Conservation (phyloP, 345 rosid genomes). For the Gossypium arboreum region DNA sequence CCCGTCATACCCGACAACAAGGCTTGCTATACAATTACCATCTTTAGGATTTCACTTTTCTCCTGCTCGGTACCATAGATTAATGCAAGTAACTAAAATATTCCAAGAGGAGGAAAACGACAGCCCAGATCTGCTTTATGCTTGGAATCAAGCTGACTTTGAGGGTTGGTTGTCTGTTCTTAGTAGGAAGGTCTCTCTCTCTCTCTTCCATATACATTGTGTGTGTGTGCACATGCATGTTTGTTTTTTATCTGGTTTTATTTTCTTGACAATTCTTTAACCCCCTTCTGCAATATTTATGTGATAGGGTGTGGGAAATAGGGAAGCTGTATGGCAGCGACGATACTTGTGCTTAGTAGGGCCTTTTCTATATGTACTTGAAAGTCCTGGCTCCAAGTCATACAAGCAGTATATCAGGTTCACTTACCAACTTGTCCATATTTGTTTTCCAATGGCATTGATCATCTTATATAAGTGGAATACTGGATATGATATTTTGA, state of each 20-base stretch:
- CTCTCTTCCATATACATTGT: constrained; percentile 12
- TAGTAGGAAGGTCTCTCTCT: constrained; percentile 61
- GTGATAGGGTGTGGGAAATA: constrained; percentile 71
- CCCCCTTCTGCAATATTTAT: constrained; percentile 1
- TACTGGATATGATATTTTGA: not conserved
- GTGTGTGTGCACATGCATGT: not conserved
- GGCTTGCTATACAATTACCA: constrained; percentile 77
- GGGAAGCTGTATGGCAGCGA: constrained; percentile 92
- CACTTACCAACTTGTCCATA: constrained; percentile 15
- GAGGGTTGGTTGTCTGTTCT: constrained; percentile 90
- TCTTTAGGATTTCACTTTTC: constrained; percentile 92
- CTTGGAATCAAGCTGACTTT: constrained; percentile 88
- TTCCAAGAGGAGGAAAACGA: constrained; percentile 63
- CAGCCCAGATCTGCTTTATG: constrained; percentile 42
- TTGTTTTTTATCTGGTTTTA: not conserved
- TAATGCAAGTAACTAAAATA: constrained; percentile 82
- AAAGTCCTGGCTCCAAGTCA: constrained; percentile 64
- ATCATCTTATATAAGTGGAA: not conserved
- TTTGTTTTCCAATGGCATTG: constrained; percentile 13
- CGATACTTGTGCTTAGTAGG: constrained; percentile 85
- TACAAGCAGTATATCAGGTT: constrained; percentile 89
- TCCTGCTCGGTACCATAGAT: constrained; percentile 94
- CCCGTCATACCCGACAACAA: constrained; percentile 79
- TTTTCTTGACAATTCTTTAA: not conserved
- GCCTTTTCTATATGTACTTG: constrained; percentile 76